Conservation (phyloP, 352 stramenopile genomes). For the Thalassiosira hispida region DNA sequence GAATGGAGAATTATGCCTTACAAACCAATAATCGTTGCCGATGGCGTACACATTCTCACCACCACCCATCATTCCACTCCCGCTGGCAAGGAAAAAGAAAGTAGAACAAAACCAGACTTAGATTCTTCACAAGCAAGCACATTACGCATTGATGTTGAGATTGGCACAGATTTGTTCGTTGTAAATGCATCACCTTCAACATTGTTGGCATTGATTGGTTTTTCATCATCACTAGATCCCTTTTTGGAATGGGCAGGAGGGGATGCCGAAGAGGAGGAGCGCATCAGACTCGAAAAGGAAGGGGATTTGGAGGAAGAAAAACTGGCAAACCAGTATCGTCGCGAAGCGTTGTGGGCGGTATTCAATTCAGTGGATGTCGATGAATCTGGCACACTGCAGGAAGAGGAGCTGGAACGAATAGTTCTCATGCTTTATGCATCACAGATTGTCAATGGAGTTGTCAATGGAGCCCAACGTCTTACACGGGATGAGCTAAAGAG, state of each 20-base stretch:
- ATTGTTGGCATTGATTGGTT: constrained; percentile 31
- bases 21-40: constrained; percentile 46
- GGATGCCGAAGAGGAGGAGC: constrained; percentile 35
- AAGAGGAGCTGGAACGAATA: constrained; percentile 41
- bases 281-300: constrained; percentile 31
- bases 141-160: constrained; percentile 19
- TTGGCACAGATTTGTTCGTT: constrained; percentile 17
- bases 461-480: constrained; percentile 12
- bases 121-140: not conserved
- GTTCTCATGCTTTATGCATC: constrained; percentile 32
- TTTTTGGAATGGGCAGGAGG: constrained; percentile 29
- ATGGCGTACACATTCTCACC: constrained; percentile 32
- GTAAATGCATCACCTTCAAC: constrained; percentile 46
- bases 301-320: constrained; percentile 23
- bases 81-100: constrained; percentile 19
- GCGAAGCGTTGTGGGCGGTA: constrained; percentile 38
- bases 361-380: constrained; percentile 54
- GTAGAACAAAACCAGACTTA: not conserved
- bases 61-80: no score
- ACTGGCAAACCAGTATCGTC: constrained; percentile 18
- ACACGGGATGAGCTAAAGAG: constrained; percentile 47
- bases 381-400: constrained; percentile 37
- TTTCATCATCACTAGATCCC: constrained; percentile 35
- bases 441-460: not conserved
- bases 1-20: constrained; percentile 44